Conservation (phyloP, 176 grass and related monocot species). For the Oryza australiensis region DNA sequence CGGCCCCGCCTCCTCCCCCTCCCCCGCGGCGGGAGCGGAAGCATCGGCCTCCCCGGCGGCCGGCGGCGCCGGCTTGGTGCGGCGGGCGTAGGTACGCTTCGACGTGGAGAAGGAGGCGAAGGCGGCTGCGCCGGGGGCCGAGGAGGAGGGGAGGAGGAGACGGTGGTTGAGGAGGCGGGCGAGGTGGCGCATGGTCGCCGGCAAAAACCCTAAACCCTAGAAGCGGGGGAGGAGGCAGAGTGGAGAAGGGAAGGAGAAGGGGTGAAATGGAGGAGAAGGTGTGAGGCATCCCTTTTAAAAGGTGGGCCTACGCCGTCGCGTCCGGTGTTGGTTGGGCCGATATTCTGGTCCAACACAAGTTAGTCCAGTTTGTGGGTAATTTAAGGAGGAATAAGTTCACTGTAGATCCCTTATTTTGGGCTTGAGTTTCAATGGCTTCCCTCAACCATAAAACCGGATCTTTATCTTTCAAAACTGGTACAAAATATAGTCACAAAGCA, state of each 20-base stretch:
- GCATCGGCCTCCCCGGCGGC: background rate
- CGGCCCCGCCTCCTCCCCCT: background rate
- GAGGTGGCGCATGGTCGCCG: conserved; percentile 53
- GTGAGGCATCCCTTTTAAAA: no score
- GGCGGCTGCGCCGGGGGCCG: background rate
- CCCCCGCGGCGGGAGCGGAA: rapidly evolving
- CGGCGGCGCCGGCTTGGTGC: conserved; percentile 29
- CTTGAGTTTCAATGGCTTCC: no score
- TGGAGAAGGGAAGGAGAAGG: background rate
- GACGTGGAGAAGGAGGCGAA: conserved; percentile 41
- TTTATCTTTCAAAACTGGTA: no score
- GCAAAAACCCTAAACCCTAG: conserved; percentile 58
- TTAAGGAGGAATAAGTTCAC: no score
- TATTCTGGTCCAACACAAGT: no score
- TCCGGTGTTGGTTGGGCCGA: no score
- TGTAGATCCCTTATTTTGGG: no score
- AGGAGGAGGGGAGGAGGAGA: conserved; percentile 1
- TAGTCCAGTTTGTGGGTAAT: no score
- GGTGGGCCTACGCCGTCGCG: no score
- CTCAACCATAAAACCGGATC: no score
- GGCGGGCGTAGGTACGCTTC: conserved; percentile 27
- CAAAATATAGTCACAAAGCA: no score
- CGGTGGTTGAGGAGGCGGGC: conserved; percentile 37
- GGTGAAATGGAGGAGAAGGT: no score
- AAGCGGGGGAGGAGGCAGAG: background rate